Evolutionary conservation across 148 eudicot species (phyloP).

Genomic region (Arctostaphylos glauca): DNA sequence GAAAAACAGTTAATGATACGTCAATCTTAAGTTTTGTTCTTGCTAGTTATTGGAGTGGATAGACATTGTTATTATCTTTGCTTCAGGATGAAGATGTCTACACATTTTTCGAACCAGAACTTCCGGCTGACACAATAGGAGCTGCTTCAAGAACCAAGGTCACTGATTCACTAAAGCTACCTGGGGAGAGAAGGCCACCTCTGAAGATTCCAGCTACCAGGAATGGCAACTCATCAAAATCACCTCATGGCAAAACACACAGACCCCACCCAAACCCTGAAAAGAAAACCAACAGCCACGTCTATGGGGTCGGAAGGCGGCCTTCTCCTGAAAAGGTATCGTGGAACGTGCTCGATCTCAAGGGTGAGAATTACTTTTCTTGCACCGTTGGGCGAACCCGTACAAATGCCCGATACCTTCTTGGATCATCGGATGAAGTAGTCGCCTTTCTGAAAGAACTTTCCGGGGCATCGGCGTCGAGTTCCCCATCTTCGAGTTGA

Average conservation of each 20-base stretch:
- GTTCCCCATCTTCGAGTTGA: background rate
- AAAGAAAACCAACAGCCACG: constrained; percentile 32
- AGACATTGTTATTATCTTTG: background rate
- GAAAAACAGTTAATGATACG: background rate
- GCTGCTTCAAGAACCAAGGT: constrained; percentile 48
- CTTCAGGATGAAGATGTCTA: constrained; percentile 88
- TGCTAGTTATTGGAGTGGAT: background rate
- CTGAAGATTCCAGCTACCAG: constrained; percentile 47
- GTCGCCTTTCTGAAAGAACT: constrained; percentile 59
- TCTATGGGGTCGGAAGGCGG: constrained; percentile 32
- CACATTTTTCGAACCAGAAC: constrained; percentile 97
- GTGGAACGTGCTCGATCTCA: constrained; percentile 85
- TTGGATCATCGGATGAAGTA: constrained; percentile 74
- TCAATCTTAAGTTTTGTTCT: background rate
- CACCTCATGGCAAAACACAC: constrained; percentile 39
- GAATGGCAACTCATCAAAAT: constrained; percentile 39
- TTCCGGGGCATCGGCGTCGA: constrained; percentile 41
- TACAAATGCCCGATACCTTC: constrained; percentile 76
- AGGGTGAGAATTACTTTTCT: constrained; percentile 89
- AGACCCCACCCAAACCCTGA: constrained; percentile 44
- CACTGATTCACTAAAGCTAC: constrained; percentile 44
- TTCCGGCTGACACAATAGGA: constrained; percentile 58
- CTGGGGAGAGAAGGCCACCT: constrained; percentile 51
- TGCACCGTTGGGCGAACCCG: constrained; percentile 87
- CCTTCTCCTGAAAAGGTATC: constrained; percentile 52